Evolutionary conservation across 371 early-diverging fungal genomes (phyloP), one percentile per base, ranked within the genome.

Genomic region (Apophysomyces sp.): DNA sequence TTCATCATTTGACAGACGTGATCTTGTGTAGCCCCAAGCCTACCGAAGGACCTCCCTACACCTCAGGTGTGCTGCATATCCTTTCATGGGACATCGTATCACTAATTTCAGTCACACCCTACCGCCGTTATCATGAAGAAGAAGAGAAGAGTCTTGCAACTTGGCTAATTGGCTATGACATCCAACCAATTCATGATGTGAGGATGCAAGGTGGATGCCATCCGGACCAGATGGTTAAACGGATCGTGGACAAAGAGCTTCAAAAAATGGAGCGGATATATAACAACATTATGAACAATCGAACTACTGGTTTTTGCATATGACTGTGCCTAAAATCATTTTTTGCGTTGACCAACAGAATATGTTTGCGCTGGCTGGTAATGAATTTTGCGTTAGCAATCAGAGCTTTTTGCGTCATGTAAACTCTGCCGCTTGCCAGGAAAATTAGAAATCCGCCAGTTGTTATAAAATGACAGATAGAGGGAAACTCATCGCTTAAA

Each of bases 171-270:
- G 74, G 85, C 1, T 81, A 74, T 52, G 72, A 83, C 51, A 71
- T 87, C 44, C 57, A 72, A 31, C 85, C 86, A 1, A 69, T 77
- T 4, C 86, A 87, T 51, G 87, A 87, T 58, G 61, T 55, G 28
- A 77, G 86, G 4, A 84, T 87, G 30, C 84, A 87, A 58, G 34
- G 13, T 13, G 82, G 77, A 0, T 87, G 87, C 37, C 84, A 87
- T 60, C 69, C 82, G 36, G 75, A 77, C 39, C 70, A 83, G 78
- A 72, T 87, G 34, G 84, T 85, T 1, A 82, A 85, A 55, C 81
- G 76, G 18, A 76, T 83, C 27, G 64, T 62, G 4, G 68, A 72
- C 15, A 51, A 32, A 12, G 28, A 60, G 2, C 55, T 55, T 4
- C 4, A 36, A 9, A 49, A 31, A 34, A 77, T 83, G 71, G 62